Base-by-base conservation (phyloP, 1,284 basidiomycete species). In the Flammula alnicola region DNA sequence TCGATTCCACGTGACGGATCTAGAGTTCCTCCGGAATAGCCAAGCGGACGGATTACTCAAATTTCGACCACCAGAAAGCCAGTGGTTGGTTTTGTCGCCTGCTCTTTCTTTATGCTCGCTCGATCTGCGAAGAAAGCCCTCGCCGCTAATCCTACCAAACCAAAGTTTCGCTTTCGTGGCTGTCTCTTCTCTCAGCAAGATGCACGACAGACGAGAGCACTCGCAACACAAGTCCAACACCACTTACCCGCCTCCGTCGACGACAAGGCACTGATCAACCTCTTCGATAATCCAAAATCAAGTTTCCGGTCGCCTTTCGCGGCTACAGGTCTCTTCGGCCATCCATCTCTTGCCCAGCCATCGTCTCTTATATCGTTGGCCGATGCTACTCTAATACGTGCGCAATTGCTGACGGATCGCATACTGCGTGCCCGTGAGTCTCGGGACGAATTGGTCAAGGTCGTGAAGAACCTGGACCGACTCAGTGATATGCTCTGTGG, bases 401-500 rank as follows among this genome's bases (percentile, higher is more conserved):
- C 91, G 8, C 80, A 84, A 55, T 66, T 87, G 23, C 74, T 94
- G 37, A 91, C 91, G 5, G 80, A 84, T 45, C 83, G 91, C 36
- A 88, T 93, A 29, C 67, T 88, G 36, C 78, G 78, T 9, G 83
- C 87, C 14, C 73, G 75, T 49, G 77, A 84, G 58, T 86, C 86
- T 2, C 76, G 81, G 37, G 67, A 75, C 39, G 93, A 95, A 63
- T 77, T 96, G 47, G 74, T 87, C 53, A 83, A 85, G 66, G 92
- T 93, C 14, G 91, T 95, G 55, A 97, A 96, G 78, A 95, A 95
- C 64, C 74, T 99, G 52, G 96, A 99, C 72, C 79, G 95, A 49
- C 83, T 99, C 56, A 97, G 94, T 65, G 95, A 99, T 72, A 78
- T 97, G 64, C 75, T 99, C 2, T 99, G 96, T 64, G 90, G 93